Percentiles rank a stretch among this genome's conserved stretches.
Evolutionary conservation across 257 asterid species (phyloP).

Genomic region (Przewalskia tangutica): DNA sequence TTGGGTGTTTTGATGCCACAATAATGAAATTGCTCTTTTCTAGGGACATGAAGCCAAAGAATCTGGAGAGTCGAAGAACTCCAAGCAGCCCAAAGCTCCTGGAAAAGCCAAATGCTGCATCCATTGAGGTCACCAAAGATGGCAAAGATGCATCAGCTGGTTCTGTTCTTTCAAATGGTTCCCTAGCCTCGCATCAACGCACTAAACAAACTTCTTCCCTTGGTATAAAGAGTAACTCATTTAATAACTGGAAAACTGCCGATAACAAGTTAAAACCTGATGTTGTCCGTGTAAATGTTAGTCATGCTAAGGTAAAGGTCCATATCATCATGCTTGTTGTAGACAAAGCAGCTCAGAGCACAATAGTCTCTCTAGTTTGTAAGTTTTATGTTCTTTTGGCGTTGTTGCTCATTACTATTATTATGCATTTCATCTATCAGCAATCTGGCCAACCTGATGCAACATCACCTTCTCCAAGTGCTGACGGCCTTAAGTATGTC

Average conservation of each 20-base stretch:
- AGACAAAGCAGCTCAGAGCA: background rate
- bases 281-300: background rate
- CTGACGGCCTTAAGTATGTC: conserved; percentile 23
- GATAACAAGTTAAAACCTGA: conserved; percentile 11
- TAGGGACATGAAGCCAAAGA: conserved; percentile 15
- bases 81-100: conserved; percentile 10
- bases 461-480: conserved; percentile 15
- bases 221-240: conserved; percentile 22
- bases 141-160: conserved; percentile 9
- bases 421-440: conserved; percentile 5
- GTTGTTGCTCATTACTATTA: background rate
- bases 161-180: conserved; percentile 21
- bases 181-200: conserved; percentile 8
- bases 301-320: conserved; percentile 20
- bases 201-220: conserved; percentile 7
- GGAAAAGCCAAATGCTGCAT: conserved; percentile 13
- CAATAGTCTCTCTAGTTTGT: background rate
- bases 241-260: conserved; percentile 11
- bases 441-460: conserved; percentile 18
- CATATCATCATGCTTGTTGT: background rate
- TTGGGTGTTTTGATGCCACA: background rate
- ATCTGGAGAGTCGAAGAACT: conserved; percentile 8
- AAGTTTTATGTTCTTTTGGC: background rate
- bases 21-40: background rate
- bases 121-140: conserved; percentile 8